Base-by-base conservation (phyloP, 2,329 filamentous ascomycete species). In the Penicillium sp. region DNA sequence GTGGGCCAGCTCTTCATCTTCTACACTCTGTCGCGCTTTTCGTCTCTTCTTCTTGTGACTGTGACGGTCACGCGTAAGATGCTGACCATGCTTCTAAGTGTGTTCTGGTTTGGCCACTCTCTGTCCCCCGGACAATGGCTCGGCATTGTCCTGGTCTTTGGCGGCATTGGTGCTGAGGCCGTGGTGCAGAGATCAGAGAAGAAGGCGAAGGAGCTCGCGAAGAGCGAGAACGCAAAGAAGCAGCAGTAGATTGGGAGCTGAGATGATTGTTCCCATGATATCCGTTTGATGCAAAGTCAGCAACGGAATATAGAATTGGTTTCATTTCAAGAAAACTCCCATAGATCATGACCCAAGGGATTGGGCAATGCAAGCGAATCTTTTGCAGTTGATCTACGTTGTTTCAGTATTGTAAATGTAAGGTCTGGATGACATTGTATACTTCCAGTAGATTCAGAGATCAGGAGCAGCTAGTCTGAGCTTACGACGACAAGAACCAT, bases 31-130 rank as follows among this genome's bases (percentile, higher is more conserved):
- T 84, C 88, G 10, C 86, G 85, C 33, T 98, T 96, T 69, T 92
- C 85, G 7, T 92, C 84, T 7, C 77, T 98, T 32, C 75, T 96
- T 35, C 79, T 98, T 33, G 90, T 96, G 29, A 96, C 92, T 3
- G 89, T 98, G 2, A 98, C 88, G 2, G 92, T 98, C 30, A 98
- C 92, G 30, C 77, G 92, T 59, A 98, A 98, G 72, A 98, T 98
- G 92, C 77, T 96, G 62, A 96, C 90, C 51, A 98, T 98, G 92
- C 86, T 96, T 42, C 74, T 96, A 35, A 95, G 87, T 37, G 92
- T 98, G 17, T 72, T 96, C 44, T 88, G 87, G 68, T 98, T 96
- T 62, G 92, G 92, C 17, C 92, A 98, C 65, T 78, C 76, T 47
- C 75, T 98, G 32, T 84, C 79, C 17, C 68, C 72, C n/a, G 93